These are phyloP conservation scores for Aquilaria yunnanensis DNA, from an alignment of 345 rosid species.

Conservation along the genomic window DNA sequence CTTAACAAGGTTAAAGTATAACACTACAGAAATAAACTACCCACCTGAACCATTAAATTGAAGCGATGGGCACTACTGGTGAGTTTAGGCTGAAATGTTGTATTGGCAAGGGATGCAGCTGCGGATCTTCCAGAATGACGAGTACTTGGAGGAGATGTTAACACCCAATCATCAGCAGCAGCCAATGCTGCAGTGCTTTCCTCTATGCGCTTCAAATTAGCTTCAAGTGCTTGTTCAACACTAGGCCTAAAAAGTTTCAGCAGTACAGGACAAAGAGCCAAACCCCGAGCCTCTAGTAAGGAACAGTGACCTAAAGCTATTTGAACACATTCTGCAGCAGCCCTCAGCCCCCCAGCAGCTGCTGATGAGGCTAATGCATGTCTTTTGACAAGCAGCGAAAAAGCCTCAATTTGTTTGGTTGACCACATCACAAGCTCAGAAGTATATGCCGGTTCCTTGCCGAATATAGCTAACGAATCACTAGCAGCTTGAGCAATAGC, in stretches of 20 bases:
- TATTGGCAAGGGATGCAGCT: conserved; percentile 33
- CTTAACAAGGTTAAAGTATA: background rate
- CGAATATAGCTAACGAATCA: conserved; percentile 81
- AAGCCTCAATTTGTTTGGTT: conserved; percentile 82
- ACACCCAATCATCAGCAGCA: conserved; percentile 99
- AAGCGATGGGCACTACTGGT: conserved; percentile 96
- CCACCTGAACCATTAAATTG: conserved; percentile 99
- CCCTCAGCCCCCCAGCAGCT: conserved; percentile 98
- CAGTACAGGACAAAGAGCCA: conserved; percentile 90
- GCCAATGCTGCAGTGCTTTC: conserved; percentile 98
- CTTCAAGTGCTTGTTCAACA: conserved; percentile 94
- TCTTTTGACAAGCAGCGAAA: conserved; percentile 89
- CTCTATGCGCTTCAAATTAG: conserved; percentile 94
- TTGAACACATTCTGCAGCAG: conserved; percentile 99
- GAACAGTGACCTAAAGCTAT: conserved; percentile 99
- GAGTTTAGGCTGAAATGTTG: conserved; percentile 77
- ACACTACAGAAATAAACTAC: conserved; percentile 7
- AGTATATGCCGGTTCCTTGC: conserved; percentile 78
- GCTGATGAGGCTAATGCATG: conserved; percentile 98
- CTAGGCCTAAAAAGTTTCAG: conserved; percentile 87
- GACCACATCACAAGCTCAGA: conserved; percentile 99
- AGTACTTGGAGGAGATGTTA: conserved; percentile 49
- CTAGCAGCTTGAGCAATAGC: conserved; percentile 94
- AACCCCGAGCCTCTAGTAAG: conserved; percentile 87
- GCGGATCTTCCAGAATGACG: conserved; percentile 69